Conservation (phyloP, 1,284 basidiomycete species). For the Mycena citricolor region DNA sequence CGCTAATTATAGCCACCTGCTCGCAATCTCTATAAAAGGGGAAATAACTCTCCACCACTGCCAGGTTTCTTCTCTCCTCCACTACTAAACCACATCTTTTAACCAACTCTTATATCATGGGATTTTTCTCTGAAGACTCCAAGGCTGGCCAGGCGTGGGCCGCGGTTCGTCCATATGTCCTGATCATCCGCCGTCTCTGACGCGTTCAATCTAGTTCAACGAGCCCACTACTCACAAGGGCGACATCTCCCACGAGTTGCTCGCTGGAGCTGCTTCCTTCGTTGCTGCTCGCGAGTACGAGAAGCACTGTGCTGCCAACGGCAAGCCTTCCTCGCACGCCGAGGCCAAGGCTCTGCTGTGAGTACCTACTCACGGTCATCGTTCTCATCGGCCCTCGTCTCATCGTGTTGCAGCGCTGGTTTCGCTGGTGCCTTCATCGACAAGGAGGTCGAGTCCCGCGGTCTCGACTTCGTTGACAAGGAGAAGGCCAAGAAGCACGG, state of each 20-base stretch:
- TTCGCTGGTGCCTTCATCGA: slow-evolving; percentile 47
- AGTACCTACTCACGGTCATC: neutral
- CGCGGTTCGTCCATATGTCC: no score
- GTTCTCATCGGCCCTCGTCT: neutral
- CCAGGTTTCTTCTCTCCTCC: neutral
- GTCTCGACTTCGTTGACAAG: slow-evolving; percentile 43
- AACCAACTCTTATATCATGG: slow-evolving; percentile 8
- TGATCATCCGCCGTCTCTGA: no score
- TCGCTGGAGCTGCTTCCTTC: slow-evolving; percentile 22
- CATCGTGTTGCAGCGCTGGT: slow-evolving; percentile 32
- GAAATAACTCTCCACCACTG: no score
- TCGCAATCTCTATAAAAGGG: slow-evolving; percentile 2
- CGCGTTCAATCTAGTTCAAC: neutral
- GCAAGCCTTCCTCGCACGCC: slow-evolving; percentile 19
- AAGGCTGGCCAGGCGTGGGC: no score
- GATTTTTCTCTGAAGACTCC: slow-evolving; percentile 7
- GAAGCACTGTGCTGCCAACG: slow-evolving; percentile 15
- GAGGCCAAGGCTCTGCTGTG: slow-evolving; percentile 20
- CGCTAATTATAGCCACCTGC: neutral
- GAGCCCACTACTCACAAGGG: slow-evolving; percentile 17
- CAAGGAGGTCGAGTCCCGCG: slow-evolving; percentile 45
- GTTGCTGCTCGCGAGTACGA: slow-evolving; percentile 15
- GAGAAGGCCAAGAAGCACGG: slow-evolving; percentile 46
- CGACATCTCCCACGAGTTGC: slow-evolving; percentile 21
- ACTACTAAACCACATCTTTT: neutral